Conservation (phyloP, 306 rosid species). For the Cucumis hystrix region DNA sequence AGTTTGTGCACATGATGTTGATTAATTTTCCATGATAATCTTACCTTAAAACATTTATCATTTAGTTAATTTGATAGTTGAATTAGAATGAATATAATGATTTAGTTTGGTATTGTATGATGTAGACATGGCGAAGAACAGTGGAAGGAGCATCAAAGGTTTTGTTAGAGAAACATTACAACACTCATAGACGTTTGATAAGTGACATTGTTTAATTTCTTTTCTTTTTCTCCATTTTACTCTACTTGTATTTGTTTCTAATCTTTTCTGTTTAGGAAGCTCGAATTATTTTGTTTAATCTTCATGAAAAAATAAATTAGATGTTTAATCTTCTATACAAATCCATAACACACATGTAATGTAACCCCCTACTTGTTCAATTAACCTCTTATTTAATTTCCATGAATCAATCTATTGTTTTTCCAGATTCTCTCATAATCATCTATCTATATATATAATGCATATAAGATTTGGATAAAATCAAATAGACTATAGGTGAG, state of each 20-base stretch:
- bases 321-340: background rate
- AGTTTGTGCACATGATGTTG: background rate
- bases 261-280: background rate
- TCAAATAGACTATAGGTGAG: no score
- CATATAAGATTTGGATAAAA: no score
- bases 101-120: background rate
- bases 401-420: no score
- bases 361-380: no score
- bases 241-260: background rate
- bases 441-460: no score
- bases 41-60: no score
- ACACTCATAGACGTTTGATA: conserved; percentile 67
- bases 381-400: no score
- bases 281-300: background rate
- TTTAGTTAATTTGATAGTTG: no score
- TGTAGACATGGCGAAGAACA: conserved; percentile 78
- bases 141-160: conserved; percentile 73
- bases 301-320: background rate
- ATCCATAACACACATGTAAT: no score
- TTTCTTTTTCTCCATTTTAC: background rate
- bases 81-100: no score
- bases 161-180: conserved; percentile 74
- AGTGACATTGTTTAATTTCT: conserved; percentile 31
- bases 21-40: background rate
- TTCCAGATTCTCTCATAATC: no score